A percentile compares a stretch with the other conserved stretches of the same genome.
These are phyloP conservation scores for Trapa bicornis DNA, from an alignment of 345 rosid genomes.

Conservation along the genomic window DNA sequence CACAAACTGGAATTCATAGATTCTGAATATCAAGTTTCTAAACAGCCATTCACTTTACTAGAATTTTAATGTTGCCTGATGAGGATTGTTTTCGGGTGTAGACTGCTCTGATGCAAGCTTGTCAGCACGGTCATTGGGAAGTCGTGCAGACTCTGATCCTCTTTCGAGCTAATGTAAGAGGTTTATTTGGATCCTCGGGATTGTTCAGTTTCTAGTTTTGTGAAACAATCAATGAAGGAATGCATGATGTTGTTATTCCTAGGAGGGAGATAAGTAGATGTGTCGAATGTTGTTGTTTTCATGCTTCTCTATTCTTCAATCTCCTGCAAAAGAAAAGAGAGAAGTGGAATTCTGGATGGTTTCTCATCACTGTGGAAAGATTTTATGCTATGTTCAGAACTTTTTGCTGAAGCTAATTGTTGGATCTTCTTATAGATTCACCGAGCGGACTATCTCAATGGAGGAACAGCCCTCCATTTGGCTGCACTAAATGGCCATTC, in stretches of 20 bases:
- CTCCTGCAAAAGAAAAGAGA: background rate
- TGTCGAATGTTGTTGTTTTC: background rate
- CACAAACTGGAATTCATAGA: background rate
- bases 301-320: background rate
- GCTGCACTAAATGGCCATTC: constrained; percentile 91
- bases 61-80: background rate
- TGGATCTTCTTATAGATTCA: constrained; percentile 39
- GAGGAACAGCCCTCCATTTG: constrained; percentile 90
- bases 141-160: constrained; percentile 81
- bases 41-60: background rate
- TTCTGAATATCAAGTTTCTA: background rate
- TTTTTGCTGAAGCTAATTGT: background rate
- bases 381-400: constrained; percentile 5
- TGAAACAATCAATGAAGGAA: background rate
- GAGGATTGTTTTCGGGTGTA: constrained; percentile 5
- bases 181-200: background rate
- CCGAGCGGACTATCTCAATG: constrained; percentile 83
- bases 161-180: constrained; percentile 76
- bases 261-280: background rate
- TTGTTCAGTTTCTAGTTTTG: background rate
- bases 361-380: background rate
- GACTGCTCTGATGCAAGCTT: constrained; percentile 99
- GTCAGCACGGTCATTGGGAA: constrained; percentile 99
- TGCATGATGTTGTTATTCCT: background rate
- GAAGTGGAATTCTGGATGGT: background rate